These are phyloP conservation scores for Ensete ventricosum DNA, from an alignment of 176 grass and related monocot genomes.

Conservation along the genomic window DNA sequence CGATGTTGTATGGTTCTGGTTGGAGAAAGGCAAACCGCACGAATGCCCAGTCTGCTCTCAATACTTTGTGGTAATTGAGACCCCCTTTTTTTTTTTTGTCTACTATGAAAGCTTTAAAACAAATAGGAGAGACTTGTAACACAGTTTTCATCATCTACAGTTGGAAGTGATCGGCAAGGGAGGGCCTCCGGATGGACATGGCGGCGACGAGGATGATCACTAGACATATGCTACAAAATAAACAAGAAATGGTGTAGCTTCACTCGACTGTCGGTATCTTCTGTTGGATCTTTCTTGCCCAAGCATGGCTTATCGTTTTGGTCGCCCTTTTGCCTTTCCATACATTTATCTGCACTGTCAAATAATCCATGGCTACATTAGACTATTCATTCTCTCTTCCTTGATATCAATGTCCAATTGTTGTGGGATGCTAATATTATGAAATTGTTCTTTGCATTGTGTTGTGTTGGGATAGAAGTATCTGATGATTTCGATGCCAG, in stretches of 20 bases:
- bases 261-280: not conserved
- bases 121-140: not conserved
- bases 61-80: slow-evolving; percentile 69
- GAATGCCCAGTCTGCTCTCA: slow-evolving; percentile 92
- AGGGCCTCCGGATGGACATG: slow-evolving; percentile 66
- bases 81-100: not conserved
- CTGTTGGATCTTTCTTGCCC: not conserved
- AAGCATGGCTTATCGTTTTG: not conserved
- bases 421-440: not conserved
- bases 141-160: slow-evolving; percentile 16
- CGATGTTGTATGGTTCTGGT: slow-evolving; percentile 97
- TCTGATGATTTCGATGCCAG: too few species aligned
- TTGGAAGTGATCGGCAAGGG: slow-evolving; percentile 89
- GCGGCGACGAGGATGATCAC: slow-evolving; percentile 54
- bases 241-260: not conserved
- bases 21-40: slow-evolving; percentile 91
- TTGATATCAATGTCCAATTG: not conserved
- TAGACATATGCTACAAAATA: slow-evolving; percentile 14
- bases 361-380: not conserved
- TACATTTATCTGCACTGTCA: not conserved
- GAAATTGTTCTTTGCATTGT: too few species aligned
- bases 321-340: not conserved
- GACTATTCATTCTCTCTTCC: not conserved
- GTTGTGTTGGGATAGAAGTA: too few species aligned
- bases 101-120: not conserved